phyloP scores from a whole-genome alignment of 139 green algal species.

The Chlamydomonas asymmetrica region DNA sequence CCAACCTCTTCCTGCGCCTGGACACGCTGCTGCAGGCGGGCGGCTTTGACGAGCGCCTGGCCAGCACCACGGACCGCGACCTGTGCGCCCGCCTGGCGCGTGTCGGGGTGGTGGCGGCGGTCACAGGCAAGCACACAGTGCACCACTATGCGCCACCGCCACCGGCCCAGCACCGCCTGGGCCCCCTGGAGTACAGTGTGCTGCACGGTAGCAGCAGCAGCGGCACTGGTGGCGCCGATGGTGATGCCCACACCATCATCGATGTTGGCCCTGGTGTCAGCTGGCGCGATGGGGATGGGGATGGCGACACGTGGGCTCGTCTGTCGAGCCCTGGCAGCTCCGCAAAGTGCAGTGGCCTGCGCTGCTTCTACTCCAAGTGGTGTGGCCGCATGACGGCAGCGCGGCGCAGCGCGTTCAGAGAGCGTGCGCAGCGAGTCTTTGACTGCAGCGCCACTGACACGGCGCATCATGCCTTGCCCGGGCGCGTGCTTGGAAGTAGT shows the following conservation, averaged over 20 bases:
- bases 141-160: conserved; percentile 10
- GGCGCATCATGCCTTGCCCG: too few species aligned
- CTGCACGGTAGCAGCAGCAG: not conserved
- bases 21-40: conserved; percentile 9
- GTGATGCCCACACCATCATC: not conserved
- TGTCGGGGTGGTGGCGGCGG: not conserved
- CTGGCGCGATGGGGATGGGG: not conserved
- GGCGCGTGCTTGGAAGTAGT: conserved; percentile 2
- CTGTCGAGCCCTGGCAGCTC: not conserved
- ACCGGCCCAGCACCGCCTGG: not conserved
- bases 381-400: not conserved
- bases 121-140: conserved; percentile 19
- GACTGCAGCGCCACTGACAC: too few species aligned
- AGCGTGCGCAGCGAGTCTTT: conserved; percentile 4
- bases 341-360: conserved; percentile 8
- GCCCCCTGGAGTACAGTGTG: not conserved
- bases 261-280: not conserved
- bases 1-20: conserved; percentile 23
- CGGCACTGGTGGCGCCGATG: not conserved
- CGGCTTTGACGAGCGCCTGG: conserved; percentile 27
- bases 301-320: not conserved
- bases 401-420: not conserved
- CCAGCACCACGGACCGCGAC: conserved; percentile 28
- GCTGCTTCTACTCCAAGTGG: conserved; percentile 20
- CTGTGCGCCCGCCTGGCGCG: conserved; percentile 11